Evolutionary conservation across 1,284 basidiomycete genomes (phyloP).

Genomic region (Singerocomus rubriflavus): DNA sequence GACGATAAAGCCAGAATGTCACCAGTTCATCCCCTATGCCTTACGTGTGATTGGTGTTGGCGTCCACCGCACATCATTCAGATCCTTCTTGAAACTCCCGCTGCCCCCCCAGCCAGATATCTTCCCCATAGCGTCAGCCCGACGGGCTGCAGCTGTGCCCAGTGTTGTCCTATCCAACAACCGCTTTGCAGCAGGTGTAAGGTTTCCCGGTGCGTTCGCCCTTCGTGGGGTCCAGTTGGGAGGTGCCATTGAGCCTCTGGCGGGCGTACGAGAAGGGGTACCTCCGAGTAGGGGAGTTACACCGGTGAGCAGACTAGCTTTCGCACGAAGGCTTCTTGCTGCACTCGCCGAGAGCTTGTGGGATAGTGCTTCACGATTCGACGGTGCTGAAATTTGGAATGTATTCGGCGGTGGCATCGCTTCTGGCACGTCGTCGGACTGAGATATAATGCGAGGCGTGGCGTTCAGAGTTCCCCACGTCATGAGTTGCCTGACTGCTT

Average conservation of each 20-base stretch:
- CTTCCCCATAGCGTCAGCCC: constrained; percentile 69
- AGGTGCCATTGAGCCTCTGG: constrained; percentile 56
- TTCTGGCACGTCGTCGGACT: constrained; percentile 52
- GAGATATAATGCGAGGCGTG: constrained; percentile 80
- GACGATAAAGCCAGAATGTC: constrained; percentile 5
- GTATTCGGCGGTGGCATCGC: constrained; percentile 51
- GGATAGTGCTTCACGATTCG: constrained; percentile 73
- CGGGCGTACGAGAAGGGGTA: constrained; percentile 33
- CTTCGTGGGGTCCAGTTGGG: constrained; percentile 67
- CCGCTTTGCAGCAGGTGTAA: constrained; percentile 79
- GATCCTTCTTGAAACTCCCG: constrained; percentile 47
- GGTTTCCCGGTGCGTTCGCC: constrained; percentile 59
- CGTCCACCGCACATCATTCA: constrained; percentile 73
- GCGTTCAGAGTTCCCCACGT: constrained; percentile 89
- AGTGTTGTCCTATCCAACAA: constrained; percentile 70
- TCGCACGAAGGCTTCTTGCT: constrained; percentile 63
- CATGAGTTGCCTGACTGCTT: constrained; percentile 83
- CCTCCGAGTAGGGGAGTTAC: constrained; percentile 37
- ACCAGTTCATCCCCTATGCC: constrained; percentile 10
- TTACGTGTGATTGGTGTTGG: constrained; percentile 56
- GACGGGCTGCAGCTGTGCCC: constrained; percentile 55
- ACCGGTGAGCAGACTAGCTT: constrained; percentile 55
- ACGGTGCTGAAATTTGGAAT: constrained; percentile 70
- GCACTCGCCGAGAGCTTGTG: constrained; percentile 75
- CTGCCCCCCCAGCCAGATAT: constrained; percentile 56